A percentile compares a stretch with the other conserved stretches of the same genome.
These are phyloP conservation scores for Eucalyptus dawsonii DNA, from an alignment of 345 rosid species.

Conservation along the genomic window DNA sequence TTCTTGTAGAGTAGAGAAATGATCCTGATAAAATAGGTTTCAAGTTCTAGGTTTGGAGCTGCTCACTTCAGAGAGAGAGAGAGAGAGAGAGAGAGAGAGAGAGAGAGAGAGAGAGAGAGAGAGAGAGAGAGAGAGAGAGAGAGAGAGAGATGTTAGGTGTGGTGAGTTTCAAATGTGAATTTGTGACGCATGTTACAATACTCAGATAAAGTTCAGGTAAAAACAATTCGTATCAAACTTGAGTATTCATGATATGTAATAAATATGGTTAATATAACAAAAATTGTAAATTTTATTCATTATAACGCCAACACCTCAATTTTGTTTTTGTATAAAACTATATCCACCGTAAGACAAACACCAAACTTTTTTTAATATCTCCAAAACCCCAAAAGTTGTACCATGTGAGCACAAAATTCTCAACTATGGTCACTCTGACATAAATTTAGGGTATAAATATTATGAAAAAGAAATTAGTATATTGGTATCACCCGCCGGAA, in stretches of 20 bases:
- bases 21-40: too few relatives aligned
- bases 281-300: too few relatives aligned
- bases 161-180: not conserved
- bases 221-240: not conserved
- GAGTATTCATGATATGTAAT: not conserved
- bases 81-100: too few relatives aligned
- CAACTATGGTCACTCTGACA: not conserved
- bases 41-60: not conserved
- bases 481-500: too few relatives aligned
- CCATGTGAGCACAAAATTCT: not conserved
- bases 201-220: not conserved
- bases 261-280: not conserved
- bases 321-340: too few relatives aligned
- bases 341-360: not conserved
- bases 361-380: not conserved
- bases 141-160: not conserved
- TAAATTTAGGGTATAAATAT: too few relatives aligned
- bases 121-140: too few relatives aligned
- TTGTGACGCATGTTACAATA: not conserved
- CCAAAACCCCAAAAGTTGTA: not conserved
- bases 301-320: not conserved
- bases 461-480: too few relatives aligned
- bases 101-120: too few relatives aligned
- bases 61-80: not conserved
- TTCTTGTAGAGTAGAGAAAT: too few relatives aligned